Evolutionary conservation across 805 yeast genomes (phyloP).

Genomic region (Candida nemodendra): DNA sequence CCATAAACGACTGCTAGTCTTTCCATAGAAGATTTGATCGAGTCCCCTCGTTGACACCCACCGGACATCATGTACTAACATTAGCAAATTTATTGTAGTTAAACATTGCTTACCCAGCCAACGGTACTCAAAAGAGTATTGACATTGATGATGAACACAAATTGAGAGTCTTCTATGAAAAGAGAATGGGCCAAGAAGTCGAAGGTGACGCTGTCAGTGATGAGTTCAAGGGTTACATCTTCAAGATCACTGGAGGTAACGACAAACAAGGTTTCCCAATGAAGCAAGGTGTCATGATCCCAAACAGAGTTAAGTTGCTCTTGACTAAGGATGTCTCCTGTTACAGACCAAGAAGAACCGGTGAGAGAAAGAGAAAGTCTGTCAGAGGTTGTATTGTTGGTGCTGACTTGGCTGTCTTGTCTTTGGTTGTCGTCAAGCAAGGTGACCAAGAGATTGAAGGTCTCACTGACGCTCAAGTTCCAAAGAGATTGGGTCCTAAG

Average conservation of each 20-base stretch:
- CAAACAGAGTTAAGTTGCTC: constrained; percentile 97
- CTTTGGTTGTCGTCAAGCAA: constrained; percentile 92
- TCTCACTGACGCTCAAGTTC: constrained; percentile 89
- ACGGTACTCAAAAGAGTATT: constrained; percentile 98
- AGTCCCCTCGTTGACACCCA: too few species aligned
- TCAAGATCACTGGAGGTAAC: constrained; percentile 99
- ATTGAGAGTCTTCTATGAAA: constrained; percentile 96
- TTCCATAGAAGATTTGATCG: too few species aligned
- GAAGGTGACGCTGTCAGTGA: constrained; percentile 98
- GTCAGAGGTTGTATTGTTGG: constrained; percentile 99
- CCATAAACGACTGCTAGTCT: too few species aligned
- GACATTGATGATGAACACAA: constrained; percentile 99
- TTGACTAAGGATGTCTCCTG: constrained; percentile 93
- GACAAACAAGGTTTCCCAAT: constrained; percentile 99
- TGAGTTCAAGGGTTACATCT: constrained; percentile 98
- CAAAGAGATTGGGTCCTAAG: constrained; percentile 99
- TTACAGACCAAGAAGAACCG: constrained; percentile 99
- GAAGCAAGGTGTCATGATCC: constrained; percentile 99
- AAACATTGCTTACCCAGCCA: constrained; percentile 99
- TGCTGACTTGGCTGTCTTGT: constrained; percentile 92
- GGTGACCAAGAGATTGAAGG: constrained; percentile 97
- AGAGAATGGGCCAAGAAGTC: constrained; percentile 99
- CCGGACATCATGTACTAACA: too few species aligned
- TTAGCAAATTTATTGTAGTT: constrained; percentile 48
- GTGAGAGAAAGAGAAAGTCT: constrained; percentile 99